Evolutionary conservation across 148 eudicot species (phyloP).

Genomic region (Hydrangea macrophylla): DNA sequence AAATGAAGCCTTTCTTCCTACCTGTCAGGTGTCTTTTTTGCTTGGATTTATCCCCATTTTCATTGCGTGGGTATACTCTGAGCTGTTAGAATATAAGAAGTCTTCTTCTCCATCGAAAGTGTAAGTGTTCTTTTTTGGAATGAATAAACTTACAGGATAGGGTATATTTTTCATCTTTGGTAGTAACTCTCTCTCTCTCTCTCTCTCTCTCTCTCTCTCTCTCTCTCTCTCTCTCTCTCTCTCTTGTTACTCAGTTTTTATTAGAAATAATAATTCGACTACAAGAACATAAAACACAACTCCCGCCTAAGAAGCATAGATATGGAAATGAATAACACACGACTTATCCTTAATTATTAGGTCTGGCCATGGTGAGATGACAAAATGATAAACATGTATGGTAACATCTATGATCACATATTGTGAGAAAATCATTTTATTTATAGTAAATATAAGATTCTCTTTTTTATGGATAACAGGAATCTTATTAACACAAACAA

Average conservation of each 20-base stretch:
- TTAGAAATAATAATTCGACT: no score
- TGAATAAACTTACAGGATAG: neutral
- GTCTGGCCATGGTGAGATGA: no score
- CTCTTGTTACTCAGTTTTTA: neutral
- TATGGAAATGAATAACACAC: no score
- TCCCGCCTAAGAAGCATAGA: no score
- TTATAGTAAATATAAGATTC: no score
- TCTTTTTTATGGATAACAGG: no score
- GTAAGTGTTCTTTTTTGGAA: constrained; percentile 31
- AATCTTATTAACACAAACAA: no score
- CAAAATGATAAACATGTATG: no score
- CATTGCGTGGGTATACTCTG: constrained; percentile 73
- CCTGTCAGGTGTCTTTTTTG: constrained; percentile 63
- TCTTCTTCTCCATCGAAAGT: constrained; percentile 58
- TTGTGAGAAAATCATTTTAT: no score
- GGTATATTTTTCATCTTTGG: neutral
- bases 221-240: constrained; percentile 9
- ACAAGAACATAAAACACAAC: neutral
- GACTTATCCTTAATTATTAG: no score
- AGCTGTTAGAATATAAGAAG: constrained; percentile 62
- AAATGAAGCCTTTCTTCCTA: neutral
- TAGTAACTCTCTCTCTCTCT: no score
- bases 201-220: neutral
- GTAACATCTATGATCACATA: no score
- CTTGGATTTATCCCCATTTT: constrained; percentile 66